Evolutionary conservation across 2,329 filamentous ascomycete species (phyloP), one percentile per base, ranked within the genome.

Genomic region (Corynespora cassiicola): DNA sequence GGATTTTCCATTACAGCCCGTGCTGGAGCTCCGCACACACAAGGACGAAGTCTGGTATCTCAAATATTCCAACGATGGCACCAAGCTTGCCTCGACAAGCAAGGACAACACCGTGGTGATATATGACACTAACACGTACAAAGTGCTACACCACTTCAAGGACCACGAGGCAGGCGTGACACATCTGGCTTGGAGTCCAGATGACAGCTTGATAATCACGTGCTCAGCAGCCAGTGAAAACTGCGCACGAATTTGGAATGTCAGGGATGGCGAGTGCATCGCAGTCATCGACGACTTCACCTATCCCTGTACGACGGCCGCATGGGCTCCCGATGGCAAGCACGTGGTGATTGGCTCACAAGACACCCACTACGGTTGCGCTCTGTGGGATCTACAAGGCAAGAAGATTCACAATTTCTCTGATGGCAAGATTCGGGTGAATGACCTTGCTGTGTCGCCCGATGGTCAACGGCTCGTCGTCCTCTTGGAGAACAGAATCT

Each of bases 11-110:
- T 79, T 85, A 1, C 81, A 86, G 35, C 77, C 85, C 1, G 77
- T 86, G 6, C 66, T 85, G 11, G 86, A 95, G 55, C 76, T 97
- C 3, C 77, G 78, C 18, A 78, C 88, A 38, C 85, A 95, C 58
- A 74, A 73, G 0, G 87, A 90, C 40, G 92, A 99, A 69, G 87
- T 96, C 9, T 99, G 92, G 91, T 88, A 90, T 59, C 77, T 96
- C 8, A 81, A 86, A 34, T 99, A 96, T 66, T 97, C 92, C 5
- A 85, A 95, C 46, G 85, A 96, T 56, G 94, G 94, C 11, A 81
- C 78, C 15, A 87, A 81, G 55, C 72, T 99, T 39, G 94, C 91
- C 2, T 92, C 88, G 22, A 88, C 90, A 42, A 90, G 92, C 32
- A 81, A 81, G 54, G 87, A 89, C 46, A 82, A 81, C 18, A 77